A percentile compares a stretch with the other conserved stretches of the same genome.
These are phyloP conservation scores for Phytophthora pinifolia DNA, from an alignment of 352 stramenopile genomes.

Conservation along the genomic window DNA sequence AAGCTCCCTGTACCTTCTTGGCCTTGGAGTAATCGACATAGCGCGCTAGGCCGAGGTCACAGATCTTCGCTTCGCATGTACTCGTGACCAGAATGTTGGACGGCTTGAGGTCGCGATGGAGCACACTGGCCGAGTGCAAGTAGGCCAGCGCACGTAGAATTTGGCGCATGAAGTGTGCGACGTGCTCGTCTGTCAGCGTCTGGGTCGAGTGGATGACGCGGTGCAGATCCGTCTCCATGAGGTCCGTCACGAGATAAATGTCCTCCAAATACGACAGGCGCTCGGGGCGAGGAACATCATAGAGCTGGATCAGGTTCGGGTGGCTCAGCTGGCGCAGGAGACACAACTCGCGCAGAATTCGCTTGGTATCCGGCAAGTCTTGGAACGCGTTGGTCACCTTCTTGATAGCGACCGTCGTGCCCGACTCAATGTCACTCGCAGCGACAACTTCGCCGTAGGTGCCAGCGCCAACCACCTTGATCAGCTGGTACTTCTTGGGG, in stretches of 20 bases:
- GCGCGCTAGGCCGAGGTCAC: constrained; percentile 93
- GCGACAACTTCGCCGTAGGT: constrained; percentile 85
- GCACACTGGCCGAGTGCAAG: constrained; percentile 95
- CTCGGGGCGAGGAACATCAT: constrained; percentile 92
- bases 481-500: constrained; percentile 78
- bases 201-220: constrained; percentile 92
- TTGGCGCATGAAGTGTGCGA: constrained; percentile 97
- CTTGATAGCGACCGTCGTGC: constrained; percentile 93
- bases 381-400: constrained; percentile 90
- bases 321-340: constrained; percentile 86
- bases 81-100: constrained; percentile 97
- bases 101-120: constrained; percentile 96
- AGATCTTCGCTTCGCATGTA: constrained; percentile 96
- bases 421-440: constrained; percentile 76
- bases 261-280: constrained; percentile 94
- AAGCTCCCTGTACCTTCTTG: constrained; percentile 39
- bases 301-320: constrained; percentile 93
- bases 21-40: constrained; percentile 66
- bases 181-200: constrained; percentile 90
- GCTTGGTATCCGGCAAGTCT: constrained; percentile 80
- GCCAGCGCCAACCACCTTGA: constrained; percentile 77
- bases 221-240: constrained; percentile 95
- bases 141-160: constrained; percentile 96
- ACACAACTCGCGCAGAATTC: constrained; percentile 95
- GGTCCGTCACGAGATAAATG: constrained; percentile 95